Evolutionary conservation across 768 basidiomycete species (phyloP), one percentile per base, ranked within the genome.

Genomic region (Tulasnella sp.): DNA sequence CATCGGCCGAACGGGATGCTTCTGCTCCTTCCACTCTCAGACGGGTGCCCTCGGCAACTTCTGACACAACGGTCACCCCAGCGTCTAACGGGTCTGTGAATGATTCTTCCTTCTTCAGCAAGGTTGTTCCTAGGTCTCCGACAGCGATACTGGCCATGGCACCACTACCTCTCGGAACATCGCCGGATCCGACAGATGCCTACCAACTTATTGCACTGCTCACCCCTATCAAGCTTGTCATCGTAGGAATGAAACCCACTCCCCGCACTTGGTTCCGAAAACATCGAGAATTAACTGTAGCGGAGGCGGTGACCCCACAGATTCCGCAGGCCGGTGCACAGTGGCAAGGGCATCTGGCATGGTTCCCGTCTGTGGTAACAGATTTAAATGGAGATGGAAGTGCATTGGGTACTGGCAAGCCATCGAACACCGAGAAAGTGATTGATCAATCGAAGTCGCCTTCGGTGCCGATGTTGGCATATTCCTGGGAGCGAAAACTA

Each of bases 191-290:
- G 0, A 88, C 87, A 0, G 96, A 97, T 68, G 65, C 73, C 8
- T 89, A 91, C 67, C 79, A 86, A 55, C 73, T 96, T 27, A 79
- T 89, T 30, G 92, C 94, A 0, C 71, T 99, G 48, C 76, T 98
- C 29, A 99, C 96, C 0, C 83, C 90, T 0, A 79, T 84, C 23
- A 99, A 99, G 68, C 75, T 98, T 3, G 88, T 99, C 11, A 80
- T 98, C 34, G 92, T 98, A 9, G 93, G 93, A 4, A 70, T 99
- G 62, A 93, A 90, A 66, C 96, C 96, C 2, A 79, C 82, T 0
- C 89, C 96, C 7, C 83, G 87, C 67, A 99, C 94, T 0, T 97
- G 93, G 92, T 86, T 87, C 67, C 84, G 88, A 67, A 79, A 76
- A 55, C 74, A 82, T 61, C 82, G 87, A 9, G 75, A 77, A 11